Base-by-base conservation (phyloP, 495 filamentous ascomycete genomes). In the Neurospora africana region DNA sequence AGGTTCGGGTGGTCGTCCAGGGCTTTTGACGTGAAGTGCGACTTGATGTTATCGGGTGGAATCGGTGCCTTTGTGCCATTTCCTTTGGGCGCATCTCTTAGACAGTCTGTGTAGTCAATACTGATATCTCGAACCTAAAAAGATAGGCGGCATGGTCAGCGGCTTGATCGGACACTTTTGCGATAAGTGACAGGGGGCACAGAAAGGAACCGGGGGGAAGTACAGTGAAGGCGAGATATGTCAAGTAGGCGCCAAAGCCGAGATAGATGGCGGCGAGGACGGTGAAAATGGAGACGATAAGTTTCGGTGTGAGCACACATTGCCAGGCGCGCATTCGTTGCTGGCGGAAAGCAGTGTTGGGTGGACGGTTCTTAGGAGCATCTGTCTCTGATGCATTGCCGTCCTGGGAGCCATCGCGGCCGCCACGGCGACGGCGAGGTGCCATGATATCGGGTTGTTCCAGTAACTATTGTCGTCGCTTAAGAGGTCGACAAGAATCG, bases 41-140 rank as follows among this genome's bases (percentile, higher is more conserved):
- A 84, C 2, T 84, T 85, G 38, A 93, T 88, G 40, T 86, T 81
- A 72, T 85, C 80, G 5, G 78, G 67, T 2, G 89, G 87, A 67
- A 96, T 90, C 1, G 76, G 36, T 0, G 65, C 70, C 7, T 33
- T 69, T 67, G 43, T 33, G 27, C 4, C 73, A 30, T 80, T 69
- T 35, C 70, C 76, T 17, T 76, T 77, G 2, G 87, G 87, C 11
- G 90, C 87, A 21, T 86, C 77, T 0, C 69, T 72, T 44, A 78
- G 75, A 81, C 95, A 99, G 71, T 91, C 80, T 4, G 94, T 92
- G 79, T 99, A 99, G 80, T 99, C 93, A 77, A 99, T 90, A 13
- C 86, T 84, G 71, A 98, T 83, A 81, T 97, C 95, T 85, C 98
- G 90, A 41, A 98, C 93, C 93, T 97, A 71, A 43, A 19, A 41